Evolutionary conservation across 2,329 filamentous ascomycete genomes (phyloP).

Genomic region (Clonostachys rhizophaga): DNA sequence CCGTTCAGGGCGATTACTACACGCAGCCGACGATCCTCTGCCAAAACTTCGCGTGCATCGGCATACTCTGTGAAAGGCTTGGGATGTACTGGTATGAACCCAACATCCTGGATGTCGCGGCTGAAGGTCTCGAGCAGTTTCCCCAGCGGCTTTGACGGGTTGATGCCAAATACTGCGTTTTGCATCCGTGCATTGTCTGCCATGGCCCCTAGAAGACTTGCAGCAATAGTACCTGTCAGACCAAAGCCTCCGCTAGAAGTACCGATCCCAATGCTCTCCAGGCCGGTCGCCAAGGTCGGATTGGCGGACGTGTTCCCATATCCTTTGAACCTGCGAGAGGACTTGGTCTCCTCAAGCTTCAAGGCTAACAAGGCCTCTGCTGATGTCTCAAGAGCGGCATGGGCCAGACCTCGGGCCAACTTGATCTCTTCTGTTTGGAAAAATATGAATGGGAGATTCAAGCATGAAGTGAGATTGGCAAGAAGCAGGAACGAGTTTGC

Average conservation of each 20-base stretch:
- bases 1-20: slow-evolving; percentile 82
- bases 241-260: slow-evolving; percentile 73
- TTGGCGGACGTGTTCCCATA: slow-evolving; percentile 42
- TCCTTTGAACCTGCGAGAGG: slow-evolving; percentile 63
- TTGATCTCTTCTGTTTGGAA: slow-evolving; percentile 70
- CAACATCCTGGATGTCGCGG: slow-evolving; percentile 84
- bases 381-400: slow-evolving; percentile 55
- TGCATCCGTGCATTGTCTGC: slow-evolving; percentile 76
- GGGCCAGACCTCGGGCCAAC: slow-evolving; percentile 69
- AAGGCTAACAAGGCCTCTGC: slow-evolving; percentile 19
- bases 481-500: slow-evolving; percentile 70
- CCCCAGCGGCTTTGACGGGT: slow-evolving; percentile 75
- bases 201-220: slow-evolving; percentile 73
- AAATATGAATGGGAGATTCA: slow-evolving; percentile 61
- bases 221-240: slow-evolving; percentile 68
- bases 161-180: slow-evolving; percentile 87
- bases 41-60: slow-evolving; percentile 44
- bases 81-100: slow-evolving; percentile 69
- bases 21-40: slow-evolving; percentile 64
- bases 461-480: slow-evolving; percentile 63
- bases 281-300: slow-evolving; percentile 70
- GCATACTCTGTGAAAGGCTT: slow-evolving; percentile 27
- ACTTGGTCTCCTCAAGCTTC: slow-evolving; percentile 56
- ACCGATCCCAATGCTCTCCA: slow-evolving; percentile 76
- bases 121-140: slow-evolving; percentile 88